phyloP scores from a whole-genome alignment of 352 stramenopile genomes.

The Globisporangium cystogenes region DNA sequence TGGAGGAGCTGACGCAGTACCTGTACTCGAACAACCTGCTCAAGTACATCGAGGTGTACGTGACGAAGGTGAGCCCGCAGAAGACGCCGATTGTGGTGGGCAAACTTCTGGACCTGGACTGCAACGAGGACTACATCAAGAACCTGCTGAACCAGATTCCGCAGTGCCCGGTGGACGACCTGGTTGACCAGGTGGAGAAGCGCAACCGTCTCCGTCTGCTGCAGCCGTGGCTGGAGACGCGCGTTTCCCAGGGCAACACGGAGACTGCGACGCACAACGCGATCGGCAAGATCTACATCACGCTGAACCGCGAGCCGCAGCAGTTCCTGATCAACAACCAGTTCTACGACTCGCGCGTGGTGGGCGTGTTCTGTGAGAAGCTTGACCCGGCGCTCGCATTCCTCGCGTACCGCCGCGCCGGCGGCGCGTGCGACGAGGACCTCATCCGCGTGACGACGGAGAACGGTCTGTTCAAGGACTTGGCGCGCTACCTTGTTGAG shows the following conservation, averaged over 20 bases:
- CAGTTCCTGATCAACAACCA: conserved; percentile 99
- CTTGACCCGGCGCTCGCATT: conserved; percentile 99
- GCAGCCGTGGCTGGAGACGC: conserved; percentile 98
- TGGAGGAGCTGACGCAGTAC: conserved; percentile 99
- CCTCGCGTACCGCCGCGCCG: conserved; percentile 98
- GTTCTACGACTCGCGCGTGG: conserved; percentile 99
- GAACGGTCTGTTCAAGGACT: conserved; percentile 99
- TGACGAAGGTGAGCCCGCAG: conserved; percentile 95
- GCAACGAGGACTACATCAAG: conserved; percentile 99
- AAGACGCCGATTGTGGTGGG: conserved; percentile 99
- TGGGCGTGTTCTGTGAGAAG: conserved; percentile 99
- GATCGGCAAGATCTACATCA: conserved; percentile 99
- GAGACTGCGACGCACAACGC: conserved; percentile 99
- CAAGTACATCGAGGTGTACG: conserved; percentile 99
- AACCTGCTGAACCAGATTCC: conserved; percentile 98
- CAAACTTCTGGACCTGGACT: conserved; percentile 98
- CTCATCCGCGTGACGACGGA: conserved; percentile 98
- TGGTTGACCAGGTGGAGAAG: conserved; percentile 98
- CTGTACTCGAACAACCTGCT: conserved; percentile 99
- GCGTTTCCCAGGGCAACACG: conserved; percentile 98
- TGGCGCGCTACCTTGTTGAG: conserved; percentile 99
- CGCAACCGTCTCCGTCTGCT: conserved; percentile 98
- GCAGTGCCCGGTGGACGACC: conserved; percentile 94
- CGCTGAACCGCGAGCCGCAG: conserved; percentile 98
- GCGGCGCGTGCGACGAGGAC: conserved; percentile 98